Evolutionary conservation across 345 rosid genomes (phyloP).

Genomic region (Erucastrum elatum): DNA sequence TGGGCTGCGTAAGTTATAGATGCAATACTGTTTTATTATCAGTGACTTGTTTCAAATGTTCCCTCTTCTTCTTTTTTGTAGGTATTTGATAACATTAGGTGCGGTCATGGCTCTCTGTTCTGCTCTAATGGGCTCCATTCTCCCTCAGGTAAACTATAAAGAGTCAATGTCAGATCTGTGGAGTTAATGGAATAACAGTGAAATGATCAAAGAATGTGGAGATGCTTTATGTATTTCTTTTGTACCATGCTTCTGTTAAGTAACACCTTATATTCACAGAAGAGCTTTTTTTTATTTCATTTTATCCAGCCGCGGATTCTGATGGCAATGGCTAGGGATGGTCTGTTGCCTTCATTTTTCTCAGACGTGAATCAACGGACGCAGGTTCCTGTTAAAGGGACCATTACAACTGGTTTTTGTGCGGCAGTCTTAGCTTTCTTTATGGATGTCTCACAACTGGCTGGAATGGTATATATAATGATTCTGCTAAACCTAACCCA

Average conservation of each 20-base stretch:
- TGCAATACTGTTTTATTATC: neutral
- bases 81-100: constrained; percentile 76
- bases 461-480: constrained; percentile 67
- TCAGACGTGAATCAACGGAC: constrained; percentile 67
- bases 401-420: constrained; percentile 63
- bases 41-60: neutral
- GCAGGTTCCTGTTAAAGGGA: constrained; percentile 81
- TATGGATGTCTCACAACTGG: constrained; percentile 85
- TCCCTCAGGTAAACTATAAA: constrained; percentile 74
- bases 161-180: neutral
- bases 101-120: constrained; percentile 92
- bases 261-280: neutral
- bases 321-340: constrained; percentile 97
- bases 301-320: constrained; percentile 73
- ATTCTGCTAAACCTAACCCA: neutral
- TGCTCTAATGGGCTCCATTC: constrained; percentile 84
- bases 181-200: neutral
- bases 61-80: constrained; percentile 35
- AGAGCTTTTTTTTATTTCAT: neutral
- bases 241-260: neutral
- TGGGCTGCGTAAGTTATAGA: constrained; percentile 87
- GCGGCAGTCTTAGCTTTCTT: constrained; percentile 74
- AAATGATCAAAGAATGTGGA: neutral
- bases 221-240: neutral
- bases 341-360: constrained; percentile 80